phyloP scores from a whole-genome alignment of 352 stramenopile genomes.

The Pythium plurisporium region DNA sequence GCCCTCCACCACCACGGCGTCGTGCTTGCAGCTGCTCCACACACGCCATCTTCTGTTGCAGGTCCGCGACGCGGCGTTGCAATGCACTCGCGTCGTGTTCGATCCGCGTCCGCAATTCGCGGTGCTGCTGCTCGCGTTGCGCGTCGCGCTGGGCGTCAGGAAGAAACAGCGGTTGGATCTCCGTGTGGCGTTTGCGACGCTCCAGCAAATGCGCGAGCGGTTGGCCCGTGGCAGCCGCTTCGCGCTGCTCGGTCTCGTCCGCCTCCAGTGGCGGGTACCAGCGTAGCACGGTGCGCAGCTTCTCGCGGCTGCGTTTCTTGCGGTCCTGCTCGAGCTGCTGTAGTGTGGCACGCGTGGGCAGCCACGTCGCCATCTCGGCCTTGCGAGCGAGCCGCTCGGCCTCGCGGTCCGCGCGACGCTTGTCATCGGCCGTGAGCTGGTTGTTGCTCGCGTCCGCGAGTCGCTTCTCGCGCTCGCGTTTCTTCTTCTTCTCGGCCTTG shows the following conservation, averaged over 20 bases:
- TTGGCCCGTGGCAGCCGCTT: not conserved
- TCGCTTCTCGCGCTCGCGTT: conserved; percentile 30
- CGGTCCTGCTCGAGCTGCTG: conserved; percentile 27
- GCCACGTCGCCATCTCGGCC: conserved; percentile 53
- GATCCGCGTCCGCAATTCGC: not conserved
- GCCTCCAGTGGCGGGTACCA: conserved; percentile 39
- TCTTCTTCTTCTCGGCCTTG: conserved; percentile 51
- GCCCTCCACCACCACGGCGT: not conserved
- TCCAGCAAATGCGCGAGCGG: not conserved
- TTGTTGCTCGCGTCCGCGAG: conserved; percentile 33
- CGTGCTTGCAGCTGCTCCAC: conserved; percentile 9
- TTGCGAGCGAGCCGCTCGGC: conserved; percentile 37
- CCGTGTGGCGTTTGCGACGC: conserved; percentile 5
- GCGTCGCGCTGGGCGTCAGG: not conserved
- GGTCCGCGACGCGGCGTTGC: conserved; percentile 7
- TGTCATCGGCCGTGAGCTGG: conserved; percentile 39
- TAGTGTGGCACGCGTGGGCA: conserved; percentile 33
- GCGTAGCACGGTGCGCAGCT: conserved; percentile 37
- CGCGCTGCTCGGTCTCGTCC: not conserved
- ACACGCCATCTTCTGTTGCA: conserved; percentile 20
- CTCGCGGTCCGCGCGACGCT: conserved; percentile 44
- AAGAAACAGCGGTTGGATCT: conserved; percentile 45
- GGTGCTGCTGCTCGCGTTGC: conserved; percentile 22
- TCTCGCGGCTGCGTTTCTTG: conserved; percentile 37
- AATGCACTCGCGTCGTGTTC: conserved; percentile 6